Conservation (phyloP, 805 yeast species). For the Zygoascus biomembranicola region DNA sequence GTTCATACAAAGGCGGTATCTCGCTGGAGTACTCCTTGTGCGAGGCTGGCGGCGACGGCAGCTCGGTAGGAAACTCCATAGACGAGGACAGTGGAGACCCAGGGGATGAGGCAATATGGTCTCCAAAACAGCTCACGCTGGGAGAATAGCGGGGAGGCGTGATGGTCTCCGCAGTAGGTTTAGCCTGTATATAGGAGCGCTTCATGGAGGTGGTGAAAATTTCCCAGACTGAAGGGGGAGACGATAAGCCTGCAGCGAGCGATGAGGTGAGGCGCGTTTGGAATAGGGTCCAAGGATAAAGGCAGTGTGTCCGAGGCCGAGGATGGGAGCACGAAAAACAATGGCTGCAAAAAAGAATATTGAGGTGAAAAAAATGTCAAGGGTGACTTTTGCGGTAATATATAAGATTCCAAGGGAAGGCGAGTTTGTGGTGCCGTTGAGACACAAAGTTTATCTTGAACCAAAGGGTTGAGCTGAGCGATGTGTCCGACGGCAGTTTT, state of each 20-base stretch:
- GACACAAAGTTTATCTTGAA: neutral
- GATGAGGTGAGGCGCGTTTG: too few species aligned
- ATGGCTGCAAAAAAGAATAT: too few species aligned
- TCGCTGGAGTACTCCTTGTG: neutral
- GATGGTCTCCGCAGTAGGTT: neutral
- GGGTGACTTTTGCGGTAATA: neutral
- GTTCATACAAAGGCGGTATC: neutral
- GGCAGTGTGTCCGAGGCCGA: too few species aligned
- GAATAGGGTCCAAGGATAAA: too few species aligned
- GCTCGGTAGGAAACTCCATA: neutral
- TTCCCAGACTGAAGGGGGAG: neutral
- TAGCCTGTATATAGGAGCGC: neutral
- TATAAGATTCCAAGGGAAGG: neutral
- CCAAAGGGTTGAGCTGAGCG: neutral
- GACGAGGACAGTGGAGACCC: neutral
- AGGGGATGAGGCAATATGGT: neutral
- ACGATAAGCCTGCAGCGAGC: too few species aligned
- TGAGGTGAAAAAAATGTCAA: neutral
- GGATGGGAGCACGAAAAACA: too few species aligned
- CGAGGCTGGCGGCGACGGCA: neutral
- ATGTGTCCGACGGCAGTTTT: neutral
- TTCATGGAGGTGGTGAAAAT: neutral
- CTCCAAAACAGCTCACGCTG: neutral
- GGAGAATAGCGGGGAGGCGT: neutral
- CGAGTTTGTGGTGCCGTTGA: neutral